phyloP scores from a whole-genome alignment of 371 early-diverging fungal species.

The Lichtheimia corymbifera region DNA sequence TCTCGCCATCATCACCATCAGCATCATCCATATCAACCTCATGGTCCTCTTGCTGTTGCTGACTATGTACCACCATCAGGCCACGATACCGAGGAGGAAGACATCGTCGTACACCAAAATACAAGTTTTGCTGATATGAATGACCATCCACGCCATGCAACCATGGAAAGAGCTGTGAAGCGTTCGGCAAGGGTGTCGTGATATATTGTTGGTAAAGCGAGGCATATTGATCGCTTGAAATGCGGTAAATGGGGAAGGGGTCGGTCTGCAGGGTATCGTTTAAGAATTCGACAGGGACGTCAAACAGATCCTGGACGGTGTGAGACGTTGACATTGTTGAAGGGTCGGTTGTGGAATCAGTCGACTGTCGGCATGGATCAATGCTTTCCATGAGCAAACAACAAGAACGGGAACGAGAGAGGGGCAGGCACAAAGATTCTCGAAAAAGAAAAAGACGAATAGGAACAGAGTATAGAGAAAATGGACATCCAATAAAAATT shows the following conservation, averaged over 20 bases:
- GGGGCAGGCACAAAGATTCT: too few species aligned
- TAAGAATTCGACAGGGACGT: slow-evolving; percentile 10
- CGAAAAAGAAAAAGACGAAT: too few species aligned
- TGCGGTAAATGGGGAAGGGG: slow-evolving; percentile 12
- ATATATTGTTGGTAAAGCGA: slow-evolving; percentile 22
- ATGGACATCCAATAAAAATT: too few species aligned
- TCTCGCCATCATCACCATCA: slow-evolving; percentile 13
- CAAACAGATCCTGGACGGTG: slow-evolving; percentile 1
- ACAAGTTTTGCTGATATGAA: slow-evolving; percentile 52
- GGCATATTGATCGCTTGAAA: slow-evolving; percentile 19
- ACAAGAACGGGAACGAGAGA: too few species aligned
- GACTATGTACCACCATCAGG: slow-evolving; percentile 36
- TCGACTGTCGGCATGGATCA: too few species aligned
- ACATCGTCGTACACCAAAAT: slow-evolving; percentile 54
- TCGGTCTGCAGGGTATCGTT: slow-evolving; percentile 6
- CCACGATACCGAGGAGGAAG: slow-evolving; percentile 46
- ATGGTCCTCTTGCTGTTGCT: too few species aligned
- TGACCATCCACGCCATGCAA: slow-evolving; percentile 64
- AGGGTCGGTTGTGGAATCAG: too few species aligned
- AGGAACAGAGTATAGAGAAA: too few species aligned
- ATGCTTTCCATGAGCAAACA: too few species aligned
- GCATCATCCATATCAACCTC: slow-evolving; percentile 3
- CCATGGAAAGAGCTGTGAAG: slow-evolving; percentile 66
- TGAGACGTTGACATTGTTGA: too few species aligned
- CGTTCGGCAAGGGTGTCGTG: slow-evolving; percentile 44